A percentile compares a stretch with the other conserved stretches of the same genome.
Evolutionary conservation across 768 basidiomycete genomes (phyloP).

Genomic region (Mycena maculata): DNA sequence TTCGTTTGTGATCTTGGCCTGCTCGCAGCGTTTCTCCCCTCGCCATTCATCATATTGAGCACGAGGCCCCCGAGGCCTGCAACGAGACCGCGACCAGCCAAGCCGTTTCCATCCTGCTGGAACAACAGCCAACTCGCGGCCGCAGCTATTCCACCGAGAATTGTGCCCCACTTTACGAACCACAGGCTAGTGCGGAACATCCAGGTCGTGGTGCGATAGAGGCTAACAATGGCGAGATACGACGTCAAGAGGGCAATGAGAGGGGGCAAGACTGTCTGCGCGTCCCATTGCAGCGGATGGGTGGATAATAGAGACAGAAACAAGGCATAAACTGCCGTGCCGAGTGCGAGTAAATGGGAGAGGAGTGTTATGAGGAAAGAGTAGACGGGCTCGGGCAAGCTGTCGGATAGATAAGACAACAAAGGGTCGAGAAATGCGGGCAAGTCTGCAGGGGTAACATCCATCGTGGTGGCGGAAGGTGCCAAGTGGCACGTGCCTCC

Average conservation of each 20-base stretch:
- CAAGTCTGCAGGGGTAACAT: constrained; percentile 47
- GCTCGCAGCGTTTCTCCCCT: constrained; percentile 44
- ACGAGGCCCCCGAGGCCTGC: constrained; percentile 55
- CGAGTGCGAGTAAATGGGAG: constrained; percentile 63
- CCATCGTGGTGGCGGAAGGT: constrained; percentile 22
- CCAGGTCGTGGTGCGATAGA: constrained; percentile 85
- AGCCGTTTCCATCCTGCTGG: constrained; percentile 46
- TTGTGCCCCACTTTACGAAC: constrained; percentile 81
- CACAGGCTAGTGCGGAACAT: constrained; percentile 73
- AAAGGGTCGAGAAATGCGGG: constrained; percentile 65
- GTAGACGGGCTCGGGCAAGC: constrained; percentile 68
- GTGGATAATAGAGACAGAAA: constrained; percentile 59
- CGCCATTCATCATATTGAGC: constrained; percentile 55
- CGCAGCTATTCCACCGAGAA: constrained; percentile 67
- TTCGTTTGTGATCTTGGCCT: constrained; percentile 38
- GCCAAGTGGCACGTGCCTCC: too few species aligned
- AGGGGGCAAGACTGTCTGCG: constrained; percentile 76
- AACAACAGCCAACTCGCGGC: constrained; percentile 66
- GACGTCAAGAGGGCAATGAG: constrained; percentile 77
- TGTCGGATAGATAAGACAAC: constrained; percentile 64
- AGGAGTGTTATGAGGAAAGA: constrained; percentile 61
- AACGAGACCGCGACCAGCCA: constrained; percentile 50
- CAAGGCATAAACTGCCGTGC: constrained; percentile 61
- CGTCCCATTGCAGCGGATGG: constrained; percentile 71
- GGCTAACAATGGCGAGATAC: constrained; percentile 79